Evolutionary conservation across 139 green algal species (phyloP).

Genomic region (Auxenochlorella pyrenoidosa): DNA sequence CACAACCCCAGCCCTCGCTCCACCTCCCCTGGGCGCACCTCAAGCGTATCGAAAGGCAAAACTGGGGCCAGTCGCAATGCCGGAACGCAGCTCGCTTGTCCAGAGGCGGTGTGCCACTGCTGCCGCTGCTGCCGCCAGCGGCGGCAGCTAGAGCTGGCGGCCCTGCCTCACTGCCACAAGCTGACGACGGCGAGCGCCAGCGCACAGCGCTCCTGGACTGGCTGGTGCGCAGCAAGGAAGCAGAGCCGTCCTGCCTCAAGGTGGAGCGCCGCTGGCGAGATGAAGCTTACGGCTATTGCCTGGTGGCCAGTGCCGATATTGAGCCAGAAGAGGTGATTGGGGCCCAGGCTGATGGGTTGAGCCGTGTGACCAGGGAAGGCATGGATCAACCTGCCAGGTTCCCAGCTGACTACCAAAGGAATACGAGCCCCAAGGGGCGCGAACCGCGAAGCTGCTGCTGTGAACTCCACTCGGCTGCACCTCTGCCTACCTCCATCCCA

Average conservation of each 20-base stretch:
- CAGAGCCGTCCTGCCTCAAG: conserved; percentile 9
- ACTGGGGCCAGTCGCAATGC: too few relatives aligned
- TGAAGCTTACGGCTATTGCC: conserved; percentile 11
- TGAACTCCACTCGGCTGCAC: neutral
- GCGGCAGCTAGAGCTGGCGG: neutral
- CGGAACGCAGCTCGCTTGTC: too few relatives aligned
- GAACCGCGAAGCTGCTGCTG: neutral
- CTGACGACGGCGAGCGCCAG: neutral
- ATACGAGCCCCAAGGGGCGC: too few relatives aligned
- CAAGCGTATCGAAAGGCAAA: too few relatives aligned
- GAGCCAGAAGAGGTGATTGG: conserved; percentile 25
- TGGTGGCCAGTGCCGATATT: conserved; percentile 33
- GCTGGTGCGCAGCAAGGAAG: neutral
- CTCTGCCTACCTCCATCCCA: neutral
- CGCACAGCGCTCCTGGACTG: neutral
- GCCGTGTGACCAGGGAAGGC: too few relatives aligned
- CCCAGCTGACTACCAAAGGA: neutral
- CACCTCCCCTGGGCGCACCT: too few relatives aligned
- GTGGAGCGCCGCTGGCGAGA: conserved; percentile 17
- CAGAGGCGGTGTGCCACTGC: neutral
- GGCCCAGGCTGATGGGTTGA: too few relatives aligned
- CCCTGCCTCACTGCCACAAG: neutral
- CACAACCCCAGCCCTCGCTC: too few relatives aligned
- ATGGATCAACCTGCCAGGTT: neutral
- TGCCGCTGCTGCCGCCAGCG: neutral